Percentiles rank a stretch among this genome's conserved stretches.
phyloP scores from a whole-genome alignment of 2,329 filamentous ascomycete species.

The Xylaria sp. region DNA sequence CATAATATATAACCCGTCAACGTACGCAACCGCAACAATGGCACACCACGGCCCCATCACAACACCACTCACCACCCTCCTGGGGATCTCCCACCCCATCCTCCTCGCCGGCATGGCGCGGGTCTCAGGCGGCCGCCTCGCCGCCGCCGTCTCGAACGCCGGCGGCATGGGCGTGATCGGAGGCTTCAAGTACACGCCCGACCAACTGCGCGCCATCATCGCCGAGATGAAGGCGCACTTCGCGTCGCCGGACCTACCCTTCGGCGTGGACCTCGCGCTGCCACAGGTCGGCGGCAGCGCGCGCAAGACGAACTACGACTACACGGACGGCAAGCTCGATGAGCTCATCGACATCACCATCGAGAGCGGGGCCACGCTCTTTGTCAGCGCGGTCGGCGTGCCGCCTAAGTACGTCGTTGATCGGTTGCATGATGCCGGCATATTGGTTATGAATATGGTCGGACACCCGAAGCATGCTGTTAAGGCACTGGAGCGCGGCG shows the following conservation, averaged over 20 bases:
- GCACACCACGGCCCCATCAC: slow-evolving; percentile 52
- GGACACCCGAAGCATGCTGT: slow-evolving; percentile 85
- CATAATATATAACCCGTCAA: no score
- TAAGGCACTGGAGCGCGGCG: slow-evolving; percentile 80
- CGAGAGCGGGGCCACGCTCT: slow-evolving; percentile 74
- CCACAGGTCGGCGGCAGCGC: slow-evolving; percentile 81
- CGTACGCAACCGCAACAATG: slow-evolving; percentile 31
- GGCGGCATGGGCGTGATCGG: slow-evolving; percentile 77
- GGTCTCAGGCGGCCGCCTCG: slow-evolving; percentile 70
- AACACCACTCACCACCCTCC: slow-evolving; percentile 71
- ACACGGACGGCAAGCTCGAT: slow-evolving; percentile 83
- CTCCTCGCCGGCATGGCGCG: slow-evolving; percentile 92
- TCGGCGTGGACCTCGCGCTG: slow-evolving; percentile 86
- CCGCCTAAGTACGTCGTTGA: slow-evolving; percentile 70
- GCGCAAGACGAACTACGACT: slow-evolving; percentile 91
- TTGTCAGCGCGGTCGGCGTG: slow-evolving; percentile 84
- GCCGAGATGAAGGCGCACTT: slow-evolving; percentile 78
- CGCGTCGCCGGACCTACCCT: slow-evolving; percentile 62
- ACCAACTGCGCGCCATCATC: slow-evolving; percentile 73
- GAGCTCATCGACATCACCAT: slow-evolving; percentile 84
- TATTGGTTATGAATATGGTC: slow-evolving; percentile 96
- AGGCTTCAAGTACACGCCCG: slow-evolving; percentile 65
- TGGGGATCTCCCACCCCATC: slow-evolving; percentile 82
- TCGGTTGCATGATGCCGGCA: slow-evolving; percentile 69
- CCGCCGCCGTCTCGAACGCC: slow-evolving; percentile 82